Evolutionary conservation across 2,329 filamentous ascomycete species (phyloP).

Genomic region (Blastomyces percursus): DNA sequence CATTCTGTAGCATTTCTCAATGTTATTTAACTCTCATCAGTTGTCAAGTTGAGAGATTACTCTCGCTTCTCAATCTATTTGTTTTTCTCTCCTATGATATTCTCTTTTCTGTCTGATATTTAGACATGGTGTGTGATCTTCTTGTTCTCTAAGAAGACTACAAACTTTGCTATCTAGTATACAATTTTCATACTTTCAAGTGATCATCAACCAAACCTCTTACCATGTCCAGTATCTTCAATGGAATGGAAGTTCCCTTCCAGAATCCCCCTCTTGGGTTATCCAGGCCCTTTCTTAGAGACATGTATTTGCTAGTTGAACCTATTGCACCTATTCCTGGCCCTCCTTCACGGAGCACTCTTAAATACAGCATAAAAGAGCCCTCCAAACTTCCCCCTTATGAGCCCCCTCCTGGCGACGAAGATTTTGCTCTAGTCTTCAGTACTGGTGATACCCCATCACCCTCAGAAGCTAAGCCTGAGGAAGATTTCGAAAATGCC

Average conservation of each 20-base stretch:
- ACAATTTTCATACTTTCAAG: background rate
- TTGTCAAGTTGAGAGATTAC: background rate
- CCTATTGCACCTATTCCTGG: background rate
- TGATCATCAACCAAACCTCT: background rate
- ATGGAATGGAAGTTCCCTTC: background rate
- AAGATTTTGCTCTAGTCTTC: background rate
- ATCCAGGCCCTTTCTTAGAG: background rate
- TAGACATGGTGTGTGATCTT: background rate
- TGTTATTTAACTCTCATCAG: background rate
- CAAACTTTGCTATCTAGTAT: background rate
- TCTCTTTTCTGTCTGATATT: background rate
- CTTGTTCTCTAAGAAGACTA: background rate
- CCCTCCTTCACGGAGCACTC: background rate
- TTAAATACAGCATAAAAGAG: background rate
- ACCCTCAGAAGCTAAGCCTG: conserved; percentile 2
- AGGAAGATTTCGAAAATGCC: conserved; percentile 3
- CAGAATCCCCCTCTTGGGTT: background rate
- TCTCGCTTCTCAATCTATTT: background rate
- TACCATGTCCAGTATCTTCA: background rate
- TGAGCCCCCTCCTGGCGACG: background rate
- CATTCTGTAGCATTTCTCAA: background rate
- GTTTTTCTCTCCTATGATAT: background rate
- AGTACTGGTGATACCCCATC: background rate
- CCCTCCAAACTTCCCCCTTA: background rate
- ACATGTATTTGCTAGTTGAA: background rate